Evolutionary conservation across 352 stramenopile genomes (phyloP).

Genomic region (Globisporangium barbulae): DNA sequence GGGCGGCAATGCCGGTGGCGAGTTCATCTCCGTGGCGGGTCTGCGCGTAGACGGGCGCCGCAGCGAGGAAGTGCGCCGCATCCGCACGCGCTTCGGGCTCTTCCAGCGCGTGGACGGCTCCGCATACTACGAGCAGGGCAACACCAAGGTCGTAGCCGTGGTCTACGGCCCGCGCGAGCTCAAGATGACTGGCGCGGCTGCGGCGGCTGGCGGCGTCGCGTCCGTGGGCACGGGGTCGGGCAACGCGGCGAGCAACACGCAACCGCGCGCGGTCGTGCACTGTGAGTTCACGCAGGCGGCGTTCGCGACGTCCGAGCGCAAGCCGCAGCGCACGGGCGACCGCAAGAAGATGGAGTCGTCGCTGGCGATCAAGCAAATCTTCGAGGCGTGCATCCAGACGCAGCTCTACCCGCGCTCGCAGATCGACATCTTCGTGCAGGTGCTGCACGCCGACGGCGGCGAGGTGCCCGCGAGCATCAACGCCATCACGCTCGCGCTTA

Average conservation of each 20-base stretch:
- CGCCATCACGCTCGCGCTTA: constrained; percentile 86
- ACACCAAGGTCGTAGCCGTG: constrained; percentile 88
- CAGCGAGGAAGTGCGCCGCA: constrained; percentile 78
- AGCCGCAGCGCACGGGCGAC: constrained; percentile 74
- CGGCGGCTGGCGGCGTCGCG: constrained; percentile 30
- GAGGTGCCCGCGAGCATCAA: constrained; percentile 89
- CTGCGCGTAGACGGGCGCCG: constrained; percentile 83
- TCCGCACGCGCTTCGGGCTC: constrained; percentile 80
- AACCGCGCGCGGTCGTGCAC: constrained; percentile 67
- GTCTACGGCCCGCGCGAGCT: constrained; percentile 87
- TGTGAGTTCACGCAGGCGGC: constrained; percentile 89
- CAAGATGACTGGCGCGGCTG: constrained; percentile 32
- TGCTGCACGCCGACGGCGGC: constrained; percentile 88
- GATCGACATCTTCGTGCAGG: constrained; percentile 92
- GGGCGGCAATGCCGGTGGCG: constrained; percentile 48
- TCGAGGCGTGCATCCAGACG: constrained; percentile 89
- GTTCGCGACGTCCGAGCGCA: constrained; percentile 86
- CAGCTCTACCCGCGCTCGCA: constrained; percentile 90
- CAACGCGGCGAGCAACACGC: constrained; percentile 62
- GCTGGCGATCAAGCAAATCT: constrained; percentile 90
- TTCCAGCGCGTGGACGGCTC: constrained; percentile 87
- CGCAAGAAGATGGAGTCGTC: constrained; percentile 87
- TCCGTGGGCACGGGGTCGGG: constrained; percentile 55
- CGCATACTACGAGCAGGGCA: constrained; percentile 85
- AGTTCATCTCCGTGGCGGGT: constrained; percentile 83